Evolutionary conservation across 225 moss, liverwort and hornwort genomes (phyloP).

Genomic region (Thuidium tamariscinum): DNA sequence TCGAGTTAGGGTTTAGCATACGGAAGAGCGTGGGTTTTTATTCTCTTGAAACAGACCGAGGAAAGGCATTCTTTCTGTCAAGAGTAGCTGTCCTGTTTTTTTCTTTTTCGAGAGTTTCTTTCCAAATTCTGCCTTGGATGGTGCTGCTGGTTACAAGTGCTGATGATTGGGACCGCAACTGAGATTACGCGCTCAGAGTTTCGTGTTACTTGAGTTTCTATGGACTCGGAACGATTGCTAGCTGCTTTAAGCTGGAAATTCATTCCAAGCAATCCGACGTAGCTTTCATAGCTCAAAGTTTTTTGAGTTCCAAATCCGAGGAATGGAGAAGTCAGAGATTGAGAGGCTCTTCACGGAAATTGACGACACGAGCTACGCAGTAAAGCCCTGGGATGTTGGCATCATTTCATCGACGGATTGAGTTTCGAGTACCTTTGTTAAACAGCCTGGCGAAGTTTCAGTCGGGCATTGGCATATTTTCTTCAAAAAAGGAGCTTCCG

Average conservation of each 20-base stretch:
- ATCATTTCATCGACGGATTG: not conserved
- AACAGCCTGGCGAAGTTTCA: not conserved
- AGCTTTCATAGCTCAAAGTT: not conserved
- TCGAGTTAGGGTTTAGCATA: not conserved
- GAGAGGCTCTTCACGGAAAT: not conserved
- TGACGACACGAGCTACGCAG: not conserved
- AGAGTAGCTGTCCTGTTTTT: not conserved
- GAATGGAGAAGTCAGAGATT: constrained; percentile 7
- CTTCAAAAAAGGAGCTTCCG: not conserved
- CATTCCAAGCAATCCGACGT: constrained; percentile 1
- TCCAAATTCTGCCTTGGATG: not conserved
- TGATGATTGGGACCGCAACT: not conserved
- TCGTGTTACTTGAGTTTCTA: not conserved
- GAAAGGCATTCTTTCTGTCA: not conserved
- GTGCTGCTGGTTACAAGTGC: not conserved
- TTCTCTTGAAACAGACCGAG: not conserved
- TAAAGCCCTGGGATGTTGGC: not conserved
- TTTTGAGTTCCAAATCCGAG: not conserved
- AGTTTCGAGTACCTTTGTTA: not conserved
- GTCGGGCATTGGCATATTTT: not conserved
- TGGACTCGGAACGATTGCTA: constrained; percentile 17
- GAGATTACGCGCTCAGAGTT: not conserved
- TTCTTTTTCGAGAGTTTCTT: not conserved
- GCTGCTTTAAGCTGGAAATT: constrained; percentile 13
- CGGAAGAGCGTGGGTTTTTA: not conserved